Conservation (phyloP, 371 early-diverging fungal genomes). For the Parasitella parasitica region DNA sequence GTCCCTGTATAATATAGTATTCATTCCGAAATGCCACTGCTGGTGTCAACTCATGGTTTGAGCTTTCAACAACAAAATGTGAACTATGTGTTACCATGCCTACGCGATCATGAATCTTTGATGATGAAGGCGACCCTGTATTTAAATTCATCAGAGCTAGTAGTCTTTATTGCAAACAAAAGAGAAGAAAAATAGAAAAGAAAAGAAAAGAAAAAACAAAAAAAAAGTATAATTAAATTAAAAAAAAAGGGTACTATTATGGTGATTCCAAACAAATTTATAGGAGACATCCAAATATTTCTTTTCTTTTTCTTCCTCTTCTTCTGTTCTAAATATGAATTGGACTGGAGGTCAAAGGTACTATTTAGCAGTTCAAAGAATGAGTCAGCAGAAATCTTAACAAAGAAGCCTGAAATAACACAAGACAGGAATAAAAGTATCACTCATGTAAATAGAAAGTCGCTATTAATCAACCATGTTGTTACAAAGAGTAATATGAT, state of each 20-base stretch:
- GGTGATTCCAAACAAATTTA: background rate
- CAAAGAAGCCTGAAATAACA: background rate
- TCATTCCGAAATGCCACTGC: constrained; percentile 42
- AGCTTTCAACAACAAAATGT: background rate
- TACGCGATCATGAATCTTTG: background rate
- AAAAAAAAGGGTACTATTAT: background rate
- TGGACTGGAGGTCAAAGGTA: constrained; percentile 15
- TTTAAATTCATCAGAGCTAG: background rate
- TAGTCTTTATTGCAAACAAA: background rate
- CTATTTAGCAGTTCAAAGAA: no score
- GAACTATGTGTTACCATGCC: background rate
- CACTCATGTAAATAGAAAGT: background rate
- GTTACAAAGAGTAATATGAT: background rate
- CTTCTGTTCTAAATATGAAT: constrained; percentile 2
- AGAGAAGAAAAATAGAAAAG: background rate
- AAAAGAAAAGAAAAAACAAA: background rate
- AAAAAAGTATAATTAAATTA: constrained; percentile 1
- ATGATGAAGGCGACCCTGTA: background rate
- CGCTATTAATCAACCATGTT: background rate
- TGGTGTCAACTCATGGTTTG: constrained; percentile 19
- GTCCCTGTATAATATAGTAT: constrained; percentile 35
- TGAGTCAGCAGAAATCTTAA: background rate
- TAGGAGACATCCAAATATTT: background rate
- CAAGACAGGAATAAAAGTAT: background rate
- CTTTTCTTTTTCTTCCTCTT: background rate